phyloP scores from a whole-genome alignment of 2,329 filamentous ascomycete genomes.

The Microcera coccophila region DNA sequence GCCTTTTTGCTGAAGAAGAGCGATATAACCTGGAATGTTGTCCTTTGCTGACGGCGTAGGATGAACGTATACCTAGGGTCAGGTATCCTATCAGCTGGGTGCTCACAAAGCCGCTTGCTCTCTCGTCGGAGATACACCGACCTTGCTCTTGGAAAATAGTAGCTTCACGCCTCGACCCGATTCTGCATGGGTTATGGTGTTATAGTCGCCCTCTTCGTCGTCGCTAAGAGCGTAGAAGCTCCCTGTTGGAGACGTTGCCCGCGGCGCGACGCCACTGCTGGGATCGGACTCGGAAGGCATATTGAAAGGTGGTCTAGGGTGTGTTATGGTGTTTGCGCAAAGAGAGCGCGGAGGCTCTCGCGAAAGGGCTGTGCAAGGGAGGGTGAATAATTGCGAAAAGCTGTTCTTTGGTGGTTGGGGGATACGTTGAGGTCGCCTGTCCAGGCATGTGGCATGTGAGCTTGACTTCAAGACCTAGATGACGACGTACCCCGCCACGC shows the following conservation, averaged over 20 bases:
- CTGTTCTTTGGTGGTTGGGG: not conserved
- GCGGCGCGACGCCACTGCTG: slow-evolving; percentile 26
- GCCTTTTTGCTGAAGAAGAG: slow-evolving; percentile 84
- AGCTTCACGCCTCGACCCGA: slow-evolving; percentile 85
- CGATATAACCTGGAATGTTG: slow-evolving; percentile 92
- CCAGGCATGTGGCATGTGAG: not conserved
- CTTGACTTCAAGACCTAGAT: not conserved
- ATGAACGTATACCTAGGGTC: slow-evolving; percentile 95
- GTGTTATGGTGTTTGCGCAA: not conserved
- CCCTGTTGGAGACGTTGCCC: slow-evolving; percentile 66
- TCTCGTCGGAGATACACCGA: slow-evolving; percentile 33
- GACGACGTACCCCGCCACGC: slow-evolving; percentile 5
- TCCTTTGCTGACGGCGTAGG: slow-evolving; percentile 90
- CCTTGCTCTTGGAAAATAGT: slow-evolving; percentile 95
- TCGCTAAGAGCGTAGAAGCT: slow-evolving; percentile 96
- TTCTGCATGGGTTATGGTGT: slow-evolving; percentile 79
- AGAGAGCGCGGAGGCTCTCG: not conserved
- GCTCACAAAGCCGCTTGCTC: too few relatives aligned
- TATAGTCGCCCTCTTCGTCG: slow-evolving; percentile 92
- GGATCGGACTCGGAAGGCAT: slow-evolving; percentile 20
- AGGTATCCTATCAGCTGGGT: too few relatives aligned
- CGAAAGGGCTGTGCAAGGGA: not conserved
- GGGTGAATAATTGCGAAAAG: not conserved
- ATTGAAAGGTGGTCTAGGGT: slow-evolving; percentile 13
- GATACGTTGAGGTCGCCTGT: not conserved